Evolutionary conservation across 768 basidiomycete genomes (phyloP), one percentile per base, ranked within the genome.

Genomic region (Pulveroboletus sp.): DNA sequence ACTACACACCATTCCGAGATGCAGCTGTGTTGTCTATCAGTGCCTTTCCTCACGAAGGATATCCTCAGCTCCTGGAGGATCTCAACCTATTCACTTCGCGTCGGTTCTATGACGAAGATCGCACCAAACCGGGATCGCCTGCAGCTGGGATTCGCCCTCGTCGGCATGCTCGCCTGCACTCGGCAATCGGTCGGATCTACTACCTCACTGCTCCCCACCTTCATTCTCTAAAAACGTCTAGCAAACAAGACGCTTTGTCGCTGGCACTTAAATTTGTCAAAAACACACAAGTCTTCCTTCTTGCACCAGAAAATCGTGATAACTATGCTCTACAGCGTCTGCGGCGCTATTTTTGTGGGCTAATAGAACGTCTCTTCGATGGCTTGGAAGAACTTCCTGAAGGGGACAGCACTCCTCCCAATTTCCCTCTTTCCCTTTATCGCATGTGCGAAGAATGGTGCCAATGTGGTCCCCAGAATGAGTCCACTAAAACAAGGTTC

Each of bases 361-460:
- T 86, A 0, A 81, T 96, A 4, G 90, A 93, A 65, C 82, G 86
- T 43, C 76, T 96, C 10, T 92, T 93, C 51, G 86, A 91, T 55
- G 86, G 80, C 13, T 68, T 89, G 26, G 77, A 83, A 3, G 75
- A 75, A 29, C 72, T 91, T 24, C 83, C 84, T 43, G 83, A 87
- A 50, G 81, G 82, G 1, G 90, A 93, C 44, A 76, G 84, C 62
- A 80, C 89, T 44, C 83, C 87, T 2, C 72, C 77, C 5, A 80
- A 87, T 49, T 84, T 84, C 72, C 82, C 91, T 60, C 76, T 93
- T 7, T 77, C 85, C 3, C 68, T 95, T 27, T 95, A 89, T 68
- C 81, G 85, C 29, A 72, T 92, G 32, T 93, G 91, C 57, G 91
- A 94, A 67, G 91, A 93, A 59, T 96, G 93, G 93, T 95, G 93